Evolutionary conservation across 2,329 filamentous ascomycete genomes (phyloP).

Genomic region (Triangularia setosa): DNA sequence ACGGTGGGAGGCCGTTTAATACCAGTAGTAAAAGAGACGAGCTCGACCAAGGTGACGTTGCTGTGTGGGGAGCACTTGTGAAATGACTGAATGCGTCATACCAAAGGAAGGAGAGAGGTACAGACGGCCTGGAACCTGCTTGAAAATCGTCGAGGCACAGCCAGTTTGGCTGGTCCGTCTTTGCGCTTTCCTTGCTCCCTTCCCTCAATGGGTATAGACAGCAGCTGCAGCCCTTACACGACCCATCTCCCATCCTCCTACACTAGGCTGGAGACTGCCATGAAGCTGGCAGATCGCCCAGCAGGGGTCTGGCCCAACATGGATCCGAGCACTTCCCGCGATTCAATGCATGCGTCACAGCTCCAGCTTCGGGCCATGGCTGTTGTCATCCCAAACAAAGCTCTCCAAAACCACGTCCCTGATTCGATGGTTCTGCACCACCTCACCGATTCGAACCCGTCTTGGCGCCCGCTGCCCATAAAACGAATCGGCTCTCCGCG

Average conservation of each 20-base stretch:
- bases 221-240: background rate
- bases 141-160: background rate
- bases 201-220: background rate
- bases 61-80: constrained; percentile 2
- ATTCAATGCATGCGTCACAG: constrained; percentile 22
- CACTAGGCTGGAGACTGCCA: background rate
- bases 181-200: background rate
- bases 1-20: constrained; percentile 8
- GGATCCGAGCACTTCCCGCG: constrained; percentile 5
- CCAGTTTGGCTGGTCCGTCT: background rate
- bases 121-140: background rate
- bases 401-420: background rate
- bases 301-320: background rate
- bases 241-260: background rate
- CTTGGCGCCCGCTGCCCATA: constrained; percentile 1
- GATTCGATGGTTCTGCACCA: background rate
- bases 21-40: background rate
- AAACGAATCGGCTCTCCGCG: background rate
- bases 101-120: background rate
- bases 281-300: background rate
- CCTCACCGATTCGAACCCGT: background rate
- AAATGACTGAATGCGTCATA: constrained; percentile 7
- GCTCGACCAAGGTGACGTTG: constrained; percentile 1
- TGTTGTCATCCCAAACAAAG: constrained; percentile 15
- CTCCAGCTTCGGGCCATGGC: constrained; percentile 2